These are phyloP conservation scores for Bipolaris oryzae DNA, from an alignment of 2,329 filamentous ascomycete species.

Conservation along the genomic window DNA sequence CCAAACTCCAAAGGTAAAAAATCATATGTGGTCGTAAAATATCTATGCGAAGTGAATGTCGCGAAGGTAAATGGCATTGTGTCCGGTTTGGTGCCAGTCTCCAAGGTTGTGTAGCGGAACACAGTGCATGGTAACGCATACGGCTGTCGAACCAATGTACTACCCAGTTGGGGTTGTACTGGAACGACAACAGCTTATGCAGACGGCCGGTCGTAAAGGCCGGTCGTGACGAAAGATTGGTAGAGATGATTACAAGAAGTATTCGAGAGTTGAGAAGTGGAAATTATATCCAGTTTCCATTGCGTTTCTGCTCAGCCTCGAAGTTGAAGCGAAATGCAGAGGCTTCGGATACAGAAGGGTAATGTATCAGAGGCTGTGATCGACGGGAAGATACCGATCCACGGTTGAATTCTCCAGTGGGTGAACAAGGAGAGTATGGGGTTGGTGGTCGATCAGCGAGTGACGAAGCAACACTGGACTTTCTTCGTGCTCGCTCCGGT, in stretches of 20 bases:
- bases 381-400: conserved; percentile 37
- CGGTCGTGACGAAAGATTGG: background rate
- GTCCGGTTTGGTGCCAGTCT: conserved; percentile 17
- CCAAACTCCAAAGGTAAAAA: conserved; percentile 37
- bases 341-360: conserved; percentile 47
- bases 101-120: conserved; percentile 16
- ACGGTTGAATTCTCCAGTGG: conserved; percentile 36
- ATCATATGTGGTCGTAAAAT: conserved; percentile 41
- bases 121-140: conserved; percentile 17
- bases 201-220: background rate
- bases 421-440: conserved; percentile 47
- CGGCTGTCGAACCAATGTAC: conserved; percentile 14
- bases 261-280: background rate
- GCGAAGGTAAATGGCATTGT: conserved; percentile 16
- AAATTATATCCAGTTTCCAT: conserved; percentile 27
- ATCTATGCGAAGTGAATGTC: conserved; percentile 22
- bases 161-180: conserved; percentile 6
- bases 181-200: background rate
- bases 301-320: conserved; percentile 29
- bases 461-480: conserved; percentile 44
- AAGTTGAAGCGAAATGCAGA: conserved; percentile 47
- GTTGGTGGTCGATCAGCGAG: conserved; percentile 48
- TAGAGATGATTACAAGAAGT: background rate
- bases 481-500: conserved; percentile 42
- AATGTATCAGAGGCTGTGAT: conserved; percentile 42